A percentile compares a stretch with the other conserved stretches of the same genome.
These are phyloP conservation scores for Clarkia xantiana DNA, from an alignment of 345 rosid species.

Conservation along the genomic window DNA sequence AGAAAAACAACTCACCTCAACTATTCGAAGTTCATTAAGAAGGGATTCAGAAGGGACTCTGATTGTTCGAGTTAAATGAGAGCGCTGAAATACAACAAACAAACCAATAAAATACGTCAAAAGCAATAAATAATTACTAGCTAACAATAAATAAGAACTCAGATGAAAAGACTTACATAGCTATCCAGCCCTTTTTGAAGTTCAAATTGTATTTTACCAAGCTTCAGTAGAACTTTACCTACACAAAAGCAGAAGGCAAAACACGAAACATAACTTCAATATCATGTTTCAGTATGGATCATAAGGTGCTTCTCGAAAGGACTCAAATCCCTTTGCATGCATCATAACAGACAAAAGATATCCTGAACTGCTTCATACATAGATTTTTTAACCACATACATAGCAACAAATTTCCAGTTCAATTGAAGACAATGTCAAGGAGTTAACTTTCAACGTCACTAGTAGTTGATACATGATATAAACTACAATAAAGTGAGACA, in stretches of 20 bases:
- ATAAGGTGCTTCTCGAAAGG: no score
- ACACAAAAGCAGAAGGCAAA: conserved; percentile 23
- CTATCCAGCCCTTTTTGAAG: conserved; percentile 72
- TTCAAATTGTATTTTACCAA: conserved; percentile 81
- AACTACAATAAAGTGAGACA: no score
- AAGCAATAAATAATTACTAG: conserved; percentile 1
- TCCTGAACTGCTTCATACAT: conserved; percentile 8
- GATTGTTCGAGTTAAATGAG: conserved; percentile 71
- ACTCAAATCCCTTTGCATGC: no score
- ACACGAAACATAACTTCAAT: background rate
- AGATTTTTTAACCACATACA: no score
- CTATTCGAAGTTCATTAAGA: conserved; percentile 87
- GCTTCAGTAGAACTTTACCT: conserved; percentile 70
- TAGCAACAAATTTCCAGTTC: no score
- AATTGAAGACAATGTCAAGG: no score
- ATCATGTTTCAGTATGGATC: no score
- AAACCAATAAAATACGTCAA: conserved; percentile 6
- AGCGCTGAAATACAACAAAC: conserved; percentile 40
- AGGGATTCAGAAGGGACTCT: conserved; percentile 86
- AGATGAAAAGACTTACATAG: conserved; percentile 48
- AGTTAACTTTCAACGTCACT: conserved; percentile 7
- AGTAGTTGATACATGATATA: conserved; percentile 5
- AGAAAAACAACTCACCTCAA: conserved; percentile 60
- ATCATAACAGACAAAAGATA: background rate
- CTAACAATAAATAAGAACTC: no score